Evolutionary conservation across 371 early-diverging fungal genomes (phyloP), one percentile per base, ranked within the genome.

Genomic region (Apophysomyces variabilis): DNA sequence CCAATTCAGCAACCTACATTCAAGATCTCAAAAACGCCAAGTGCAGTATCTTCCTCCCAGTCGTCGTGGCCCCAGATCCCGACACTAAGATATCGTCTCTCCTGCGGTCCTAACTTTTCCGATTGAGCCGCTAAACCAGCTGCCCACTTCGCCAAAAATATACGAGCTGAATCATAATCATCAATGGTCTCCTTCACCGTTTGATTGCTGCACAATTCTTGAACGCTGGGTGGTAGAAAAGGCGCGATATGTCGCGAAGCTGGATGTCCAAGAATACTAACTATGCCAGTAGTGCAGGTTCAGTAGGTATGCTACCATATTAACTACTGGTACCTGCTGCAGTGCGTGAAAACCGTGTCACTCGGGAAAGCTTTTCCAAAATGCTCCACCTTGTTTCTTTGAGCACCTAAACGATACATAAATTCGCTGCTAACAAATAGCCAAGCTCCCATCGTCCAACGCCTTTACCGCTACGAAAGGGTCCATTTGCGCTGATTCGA

Each of bases 121-220:
- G 83, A 80, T 45, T 78, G 77, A 8, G 76, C 76, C 18, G 83
- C 85, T 35, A 83, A 73, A 32, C 87, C 88, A 0, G 89, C 89
- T 0, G 96, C 95, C 91, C 92, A 96, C 64, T 88, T 89, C 0
- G 94, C 94, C 18, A 96, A 75, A 65, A 93, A 97, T 9, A 94
- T 83, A 1, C 92, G 84, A 0, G 95, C 96, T 26, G 89, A 82
- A 66, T 93, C 95, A 69, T 95, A 96, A 50, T 97, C 97, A 41
- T 87, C 81, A 62, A 82, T 84, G 0, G 82, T 77, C n/a, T 68
- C 67, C 45, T 83, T 72, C 11, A 87, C 79, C 38, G 85, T 70
- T 26, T 75, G 73, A 18, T 70, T 77, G 77, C 61, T 74, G 69
- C 62, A 60, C 18, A 81, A 58, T 14, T 68, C 61, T 69, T 78